Base-by-base conservation (phyloP, 129 eudicot species). In the Chrysanthemum makinoi region DNA sequence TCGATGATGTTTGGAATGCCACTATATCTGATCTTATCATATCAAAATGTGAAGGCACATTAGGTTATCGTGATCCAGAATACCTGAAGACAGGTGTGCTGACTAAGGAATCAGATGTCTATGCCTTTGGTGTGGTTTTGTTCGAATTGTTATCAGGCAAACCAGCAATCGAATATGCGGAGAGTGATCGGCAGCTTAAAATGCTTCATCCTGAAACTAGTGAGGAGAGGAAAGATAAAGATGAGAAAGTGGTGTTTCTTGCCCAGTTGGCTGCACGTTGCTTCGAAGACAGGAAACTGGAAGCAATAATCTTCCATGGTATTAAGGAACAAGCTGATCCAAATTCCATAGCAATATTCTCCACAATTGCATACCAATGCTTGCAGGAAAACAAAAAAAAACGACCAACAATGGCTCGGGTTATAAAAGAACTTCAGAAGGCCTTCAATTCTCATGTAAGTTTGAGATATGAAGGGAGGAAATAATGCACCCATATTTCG, bases 361-460 rank as follows among this genome's bases (percentile, higher is more conserved):
- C 69, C 22, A 60, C 63, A 0, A 19, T 68, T 22, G 80, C 69
- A 5, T 68, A 49, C 60, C 69, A 20, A 18, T 68, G 80, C 51
- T 49, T 76, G 64, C 74, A 68, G 33, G 64, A 76, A 60, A 39
- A 6, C 22, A 39, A 20, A 68, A 53, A 59, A 30, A 64, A 76
- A 14, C 80, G 70, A 5, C 80, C 75, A 33, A 68, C 69, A 60
- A 76, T 68, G 56, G 69, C 1, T 20, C 61, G 68, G 53, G 80
- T 76, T 26, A 68, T 75, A 12, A 26, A 67, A 75, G 74, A 67
- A 67, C 80, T 75, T 4, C 62, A 75, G 68, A 75, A 26, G 58
- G 74, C 80, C 8, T 58, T 67, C 1, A 52, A 67, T 66, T 56
- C 52, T 15, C 74, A 75, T 46, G 80, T 76, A 76, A 66, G 74